A percentile compares a stretch with the other conserved stretches of the same genome.
phyloP scores from a whole-genome alignment of 2,329 filamentous ascomycete genomes.

The Penicillium sclerotigenum region DNA sequence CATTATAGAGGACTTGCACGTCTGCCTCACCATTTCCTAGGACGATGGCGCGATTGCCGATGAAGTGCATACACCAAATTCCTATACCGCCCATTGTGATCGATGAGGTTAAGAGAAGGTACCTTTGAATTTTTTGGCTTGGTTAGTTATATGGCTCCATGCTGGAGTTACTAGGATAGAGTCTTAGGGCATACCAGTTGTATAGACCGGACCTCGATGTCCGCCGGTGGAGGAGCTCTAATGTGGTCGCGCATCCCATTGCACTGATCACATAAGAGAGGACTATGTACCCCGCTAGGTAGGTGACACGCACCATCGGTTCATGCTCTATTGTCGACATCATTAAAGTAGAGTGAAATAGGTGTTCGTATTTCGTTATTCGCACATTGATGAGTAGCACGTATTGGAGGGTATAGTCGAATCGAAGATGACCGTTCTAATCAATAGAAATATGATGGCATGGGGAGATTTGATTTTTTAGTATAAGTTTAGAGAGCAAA shows the following conservation, averaged over 20 bases:
- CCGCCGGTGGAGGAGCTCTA: constrained; percentile 76
- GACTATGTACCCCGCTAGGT: constrained; percentile 62
- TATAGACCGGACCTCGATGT: constrained; percentile 65
- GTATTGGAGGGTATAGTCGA: not conserved
- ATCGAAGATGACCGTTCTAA: not conserved
- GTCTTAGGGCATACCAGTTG: constrained; percentile 58
- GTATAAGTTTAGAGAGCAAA: not conserved
- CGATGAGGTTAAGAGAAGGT: constrained; percentile 62
- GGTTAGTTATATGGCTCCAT: not conserved
- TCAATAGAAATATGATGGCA: not conserved
- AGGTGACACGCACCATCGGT: constrained; percentile 19
- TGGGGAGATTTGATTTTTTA: not conserved
- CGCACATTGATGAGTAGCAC: not conserved
- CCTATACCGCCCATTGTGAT: constrained; percentile 71
- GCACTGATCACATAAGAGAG: constrained; percentile 69
- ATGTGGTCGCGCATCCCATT: constrained; percentile 71
- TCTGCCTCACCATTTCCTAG: constrained; percentile 60
- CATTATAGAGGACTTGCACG: constrained; percentile 71
- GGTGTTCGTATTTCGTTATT: not conserved
- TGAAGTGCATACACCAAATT: constrained; percentile 79
- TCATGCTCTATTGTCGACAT: constrained; percentile 22
- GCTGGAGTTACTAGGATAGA: not conserved
- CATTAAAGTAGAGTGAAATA: not conserved
- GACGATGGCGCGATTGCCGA: constrained; percentile 75
- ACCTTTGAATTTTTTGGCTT: constrained; percentile 40